phyloP scores from a whole-genome alignment of 306 rosid species.

The Prinsepia uniflora region DNA sequence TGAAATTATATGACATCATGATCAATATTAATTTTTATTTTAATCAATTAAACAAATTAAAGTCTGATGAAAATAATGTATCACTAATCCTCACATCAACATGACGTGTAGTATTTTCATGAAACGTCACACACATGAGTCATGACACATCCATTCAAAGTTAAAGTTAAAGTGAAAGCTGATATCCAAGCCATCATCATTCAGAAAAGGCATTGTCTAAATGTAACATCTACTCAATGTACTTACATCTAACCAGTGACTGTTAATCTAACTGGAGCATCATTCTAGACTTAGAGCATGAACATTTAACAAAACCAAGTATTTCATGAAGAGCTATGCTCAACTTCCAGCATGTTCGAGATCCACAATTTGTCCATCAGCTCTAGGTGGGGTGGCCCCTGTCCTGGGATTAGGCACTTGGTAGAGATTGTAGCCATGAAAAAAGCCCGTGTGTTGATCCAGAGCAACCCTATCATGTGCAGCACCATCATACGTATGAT shows the following conservation, averaged over 20 bases:
- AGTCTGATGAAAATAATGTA: no score
- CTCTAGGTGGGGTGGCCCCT: neutral
- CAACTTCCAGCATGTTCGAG: neutral
- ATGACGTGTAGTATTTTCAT: no score
- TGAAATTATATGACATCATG: conserved; percentile 4
- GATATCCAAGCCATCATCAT: neutral
- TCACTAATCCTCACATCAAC: no score
- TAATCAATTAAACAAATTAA: neutral
- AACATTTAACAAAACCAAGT: neutral
- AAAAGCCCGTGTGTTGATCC: conserved; percentile 6
- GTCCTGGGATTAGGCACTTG: conserved; percentile 9
- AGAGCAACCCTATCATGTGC: neutral
- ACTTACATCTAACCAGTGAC: neutral
- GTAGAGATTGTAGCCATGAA: neutral
- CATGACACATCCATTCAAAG: no score
- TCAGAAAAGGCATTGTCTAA: no score
- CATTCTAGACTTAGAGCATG: neutral
- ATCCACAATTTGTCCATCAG: neutral
- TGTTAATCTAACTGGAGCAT: neutral
- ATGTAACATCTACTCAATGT: neutral
- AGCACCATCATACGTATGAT: neutral
- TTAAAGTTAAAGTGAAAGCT: neutral
- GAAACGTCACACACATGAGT: no score
- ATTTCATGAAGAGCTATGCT: neutral
- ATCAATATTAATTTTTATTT: neutral